phyloP scores from a whole-genome alignment of 345 rosid genomes.

The Pistacia integerrima region DNA sequence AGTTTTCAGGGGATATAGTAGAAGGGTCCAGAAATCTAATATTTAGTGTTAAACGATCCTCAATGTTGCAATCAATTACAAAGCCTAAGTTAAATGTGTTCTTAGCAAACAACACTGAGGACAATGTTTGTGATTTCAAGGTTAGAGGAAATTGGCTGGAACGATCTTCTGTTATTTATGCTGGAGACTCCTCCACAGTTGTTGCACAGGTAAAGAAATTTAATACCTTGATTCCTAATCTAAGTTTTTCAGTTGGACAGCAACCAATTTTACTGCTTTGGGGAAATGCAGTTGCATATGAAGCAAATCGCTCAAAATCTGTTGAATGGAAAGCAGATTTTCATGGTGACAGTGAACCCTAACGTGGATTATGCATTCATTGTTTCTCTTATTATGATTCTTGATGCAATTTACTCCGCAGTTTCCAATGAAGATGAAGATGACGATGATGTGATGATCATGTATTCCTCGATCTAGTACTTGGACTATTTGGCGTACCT shows the following conservation, averaged over 20 bases:
- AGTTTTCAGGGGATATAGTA: too few species aligned
- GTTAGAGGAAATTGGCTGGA: conserved; percentile 29
- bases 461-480: too few species aligned
- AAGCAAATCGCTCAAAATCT: neutral
- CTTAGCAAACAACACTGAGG: conserved; percentile 23
- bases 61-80: too few species aligned
- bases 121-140: conserved; percentile 20
- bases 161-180: conserved; percentile 21
- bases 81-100: conserved; percentile 23
- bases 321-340: conserved; percentile 24
- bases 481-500: too few species aligned
- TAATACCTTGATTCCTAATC: too few species aligned
- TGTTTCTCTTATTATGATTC: conserved; percentile 22
- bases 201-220: conserved; percentile 25
- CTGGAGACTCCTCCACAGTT: conserved; percentile 15
- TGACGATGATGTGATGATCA: neutral
- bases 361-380: conserved; percentile 33
- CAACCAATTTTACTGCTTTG: too few species aligned
- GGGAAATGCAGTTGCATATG: neutral
- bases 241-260: conserved; percentile 28
- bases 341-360: conserved; percentile 30
- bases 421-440: neutral
- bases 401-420: conserved; percentile 20
- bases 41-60: too few species aligned
- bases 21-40: too few species aligned